phyloP scores from a whole-genome alignment of 2,329 filamentous ascomycete species.

The Plectosphaerella plurivora region DNA sequence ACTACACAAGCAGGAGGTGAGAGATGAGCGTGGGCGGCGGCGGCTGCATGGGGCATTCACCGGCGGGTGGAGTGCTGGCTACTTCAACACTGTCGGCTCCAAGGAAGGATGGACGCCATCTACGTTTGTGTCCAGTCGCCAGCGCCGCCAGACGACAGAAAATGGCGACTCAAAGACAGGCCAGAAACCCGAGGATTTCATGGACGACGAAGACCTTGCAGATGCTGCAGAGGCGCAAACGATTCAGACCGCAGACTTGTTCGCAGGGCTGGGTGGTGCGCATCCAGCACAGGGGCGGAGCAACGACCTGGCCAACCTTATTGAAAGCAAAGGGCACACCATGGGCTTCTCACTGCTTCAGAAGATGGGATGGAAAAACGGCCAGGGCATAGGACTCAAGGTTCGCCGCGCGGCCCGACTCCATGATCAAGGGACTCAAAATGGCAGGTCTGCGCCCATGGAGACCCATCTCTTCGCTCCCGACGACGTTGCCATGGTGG shows the following conservation, averaged over 20 bases:
- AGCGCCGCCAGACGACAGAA: slow-evolving; percentile 60
- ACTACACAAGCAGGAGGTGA: slow-evolving; percentile 97
- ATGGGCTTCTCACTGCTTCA: slow-evolving; percentile 82
- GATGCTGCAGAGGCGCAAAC: slow-evolving; percentile 76
- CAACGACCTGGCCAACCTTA: slow-evolving; percentile 63
- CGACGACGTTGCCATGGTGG: slow-evolving; percentile 68
- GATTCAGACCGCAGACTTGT: slow-evolving; percentile 68
- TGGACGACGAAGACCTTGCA: slow-evolving; percentile 94
- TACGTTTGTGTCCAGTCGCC: slow-evolving; percentile 85
- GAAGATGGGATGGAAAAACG: slow-evolving; percentile 93
- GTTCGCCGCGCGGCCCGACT: slow-evolving; percentile 70
- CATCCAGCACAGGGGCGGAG: slow-evolving; percentile 37
- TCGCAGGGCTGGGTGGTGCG: slow-evolving; percentile 68
- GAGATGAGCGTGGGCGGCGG: slow-evolving; percentile 85
- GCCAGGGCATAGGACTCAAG: slow-evolving; percentile 88
- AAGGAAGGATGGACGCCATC: slow-evolving; percentile 97
- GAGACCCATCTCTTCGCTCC: slow-evolving; percentile 77
- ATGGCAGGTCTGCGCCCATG: slow-evolving; percentile 33
- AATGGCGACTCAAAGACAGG: slow-evolving; percentile 46
- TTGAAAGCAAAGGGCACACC: slow-evolving; percentile 71
- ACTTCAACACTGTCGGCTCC: slow-evolving; percentile 96
- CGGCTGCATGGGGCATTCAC: slow-evolving; percentile 94
- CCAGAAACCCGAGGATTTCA: slow-evolving; percentile 82
- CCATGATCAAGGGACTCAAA: slow-evolving; percentile 30
- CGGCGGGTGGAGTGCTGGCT: slow-evolving; percentile 93